These are phyloP conservation scores for Aspergillus quadrilineatus DNA, from an alignment of 2,329 filamentous ascomycete genomes.

Conservation along the genomic window DNA sequence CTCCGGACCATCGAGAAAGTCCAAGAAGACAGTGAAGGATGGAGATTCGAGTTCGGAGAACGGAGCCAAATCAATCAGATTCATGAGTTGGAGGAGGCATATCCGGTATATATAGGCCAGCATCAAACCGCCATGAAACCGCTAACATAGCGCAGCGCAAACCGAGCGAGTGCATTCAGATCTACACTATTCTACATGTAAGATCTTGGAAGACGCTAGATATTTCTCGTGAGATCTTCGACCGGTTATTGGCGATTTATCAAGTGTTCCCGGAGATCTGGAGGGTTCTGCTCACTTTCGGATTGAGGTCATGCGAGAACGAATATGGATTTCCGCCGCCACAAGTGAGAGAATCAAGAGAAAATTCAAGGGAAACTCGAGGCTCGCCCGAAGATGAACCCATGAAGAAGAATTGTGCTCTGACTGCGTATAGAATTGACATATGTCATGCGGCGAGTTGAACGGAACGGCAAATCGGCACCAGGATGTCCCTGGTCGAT, in stretches of 20 bases:
- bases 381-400: no score
- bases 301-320: slow-evolving; percentile 11
- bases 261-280: slow-evolving; percentile 14
- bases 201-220: slow-evolving; percentile 17
- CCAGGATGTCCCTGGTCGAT: slow-evolving; percentile 16
- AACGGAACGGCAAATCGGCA: slow-evolving; percentile 9
- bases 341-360: slow-evolving; percentile 5
- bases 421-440: slow-evolving; percentile 5
- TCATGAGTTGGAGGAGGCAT: not conserved
- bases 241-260: slow-evolving; percentile 5
- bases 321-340: slow-evolving; percentile 16
- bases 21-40: no score
- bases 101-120: not conserved
- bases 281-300: slow-evolving; percentile 14
- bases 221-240: slow-evolving; percentile 15
- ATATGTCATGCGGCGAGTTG: slow-evolving; percentile 17
- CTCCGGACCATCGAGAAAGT: no score
- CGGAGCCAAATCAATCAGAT: no score
- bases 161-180: not conserved
- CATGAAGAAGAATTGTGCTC: no score
- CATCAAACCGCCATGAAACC: not conserved
- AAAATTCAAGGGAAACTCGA: no score
- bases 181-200: slow-evolving; percentile 13
- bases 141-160: not conserved
- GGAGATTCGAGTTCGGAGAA: no score